phyloP scores from a whole-genome alignment of 1,284 basidiomycete genomes.

The Melampsora americana region DNA sequence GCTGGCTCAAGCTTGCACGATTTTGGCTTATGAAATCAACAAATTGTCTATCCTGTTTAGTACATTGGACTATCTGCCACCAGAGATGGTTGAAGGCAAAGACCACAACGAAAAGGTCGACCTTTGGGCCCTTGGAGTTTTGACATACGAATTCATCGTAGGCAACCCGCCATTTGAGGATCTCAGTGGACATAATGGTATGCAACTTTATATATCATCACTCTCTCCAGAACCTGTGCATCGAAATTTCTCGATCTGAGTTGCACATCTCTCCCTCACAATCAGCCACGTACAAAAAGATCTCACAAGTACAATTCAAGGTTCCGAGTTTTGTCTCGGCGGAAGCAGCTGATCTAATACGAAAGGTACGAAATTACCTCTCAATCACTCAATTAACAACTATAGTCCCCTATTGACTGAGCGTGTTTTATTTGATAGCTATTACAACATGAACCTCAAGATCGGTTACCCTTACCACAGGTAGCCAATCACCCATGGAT shows the following conservation, averaged over 20 bases:
- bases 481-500: conserved; percentile 92
- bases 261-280: neutral
- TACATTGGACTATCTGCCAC: conserved; percentile 93
- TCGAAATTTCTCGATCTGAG: too few relatives aligned
- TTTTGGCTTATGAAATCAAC: neutral
- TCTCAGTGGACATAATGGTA: conserved; percentile 69
- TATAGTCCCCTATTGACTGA: neutral
- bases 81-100: conserved; percentile 93
- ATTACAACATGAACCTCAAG: conserved; percentile 77
- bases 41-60: conserved; percentile 65
- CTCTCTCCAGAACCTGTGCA: neutral
- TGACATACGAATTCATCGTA: conserved; percentile 90
- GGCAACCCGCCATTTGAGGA: conserved; percentile 95
- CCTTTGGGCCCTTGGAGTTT: conserved; percentile 92
- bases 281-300: conserved; percentile 79
- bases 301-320: conserved; percentile 74
- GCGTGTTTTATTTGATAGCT: conserved; percentile 63
- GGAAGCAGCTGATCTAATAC: conserved; percentile 68
- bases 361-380: conserved; percentile 57
- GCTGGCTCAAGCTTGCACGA: neutral
- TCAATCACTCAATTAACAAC: conserved; percentile 52
- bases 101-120: conserved; percentile 87
- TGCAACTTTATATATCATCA: conserved; percentile 36
- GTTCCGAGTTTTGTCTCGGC: conserved; percentile 66
- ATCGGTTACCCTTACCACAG: conserved; percentile 73